Percentiles rank a stretch among this genome's conserved stretches.
phyloP scores from a whole-genome alignment of 2,329 filamentous ascomycete species.

The Aspergillus sp. region DNA sequence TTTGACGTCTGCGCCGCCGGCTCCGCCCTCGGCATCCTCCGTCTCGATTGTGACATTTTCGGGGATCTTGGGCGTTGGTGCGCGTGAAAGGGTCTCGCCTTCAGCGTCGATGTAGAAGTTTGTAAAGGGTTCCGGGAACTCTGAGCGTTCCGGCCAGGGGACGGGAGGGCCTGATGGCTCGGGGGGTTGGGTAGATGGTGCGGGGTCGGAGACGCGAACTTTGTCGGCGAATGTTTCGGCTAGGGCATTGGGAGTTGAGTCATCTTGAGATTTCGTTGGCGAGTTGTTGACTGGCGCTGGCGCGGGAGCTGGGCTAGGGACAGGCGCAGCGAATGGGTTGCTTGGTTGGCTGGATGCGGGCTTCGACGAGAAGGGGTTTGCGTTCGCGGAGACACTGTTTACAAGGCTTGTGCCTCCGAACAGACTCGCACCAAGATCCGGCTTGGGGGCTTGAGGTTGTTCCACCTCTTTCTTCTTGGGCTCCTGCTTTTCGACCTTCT shows the following conservation, averaged over 20 bases:
- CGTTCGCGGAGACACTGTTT: slow-evolving; percentile 36
- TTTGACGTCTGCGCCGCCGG: slow-evolving; percentile 51
- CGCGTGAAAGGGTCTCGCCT: slow-evolving; percentile 75
- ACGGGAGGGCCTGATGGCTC: slow-evolving; percentile 52
- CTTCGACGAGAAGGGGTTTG: slow-evolving; percentile 57
- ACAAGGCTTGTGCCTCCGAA: slow-evolving; percentile 54
- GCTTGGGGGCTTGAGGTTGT: slow-evolving; percentile 24
- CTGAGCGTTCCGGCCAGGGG: slow-evolving; percentile 71
- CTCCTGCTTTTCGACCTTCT: slow-evolving; percentile 23
- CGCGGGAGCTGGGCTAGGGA: slow-evolving; percentile 35
- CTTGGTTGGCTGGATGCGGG: slow-evolving; percentile 32
- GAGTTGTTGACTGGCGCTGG: slow-evolving; percentile 37
- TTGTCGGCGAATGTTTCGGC: slow-evolving; percentile 76
- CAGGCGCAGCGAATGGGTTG: slow-evolving; percentile 60
- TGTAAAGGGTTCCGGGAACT: slow-evolving; percentile 71
- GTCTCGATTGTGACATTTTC: slow-evolving; percentile 47
- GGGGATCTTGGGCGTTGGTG: slow-evolving; percentile 50
- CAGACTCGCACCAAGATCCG: slow-evolving; percentile 57
- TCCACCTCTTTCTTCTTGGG: slow-evolving; percentile 17
- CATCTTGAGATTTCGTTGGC: background rate
- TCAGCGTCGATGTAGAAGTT: slow-evolving; percentile 84
- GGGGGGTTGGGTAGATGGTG: slow-evolving; percentile 29
- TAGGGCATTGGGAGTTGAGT: slow-evolving; percentile 56
- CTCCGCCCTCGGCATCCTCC: slow-evolving; percentile 36
- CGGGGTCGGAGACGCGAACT: slow-evolving; percentile 51